Percentiles rank a stretch among this genome's conserved stretches.
Evolutionary conservation across 1,284 basidiomycete genomes (phyloP).

Genomic region (Quambalaria eucalypti): DNA sequence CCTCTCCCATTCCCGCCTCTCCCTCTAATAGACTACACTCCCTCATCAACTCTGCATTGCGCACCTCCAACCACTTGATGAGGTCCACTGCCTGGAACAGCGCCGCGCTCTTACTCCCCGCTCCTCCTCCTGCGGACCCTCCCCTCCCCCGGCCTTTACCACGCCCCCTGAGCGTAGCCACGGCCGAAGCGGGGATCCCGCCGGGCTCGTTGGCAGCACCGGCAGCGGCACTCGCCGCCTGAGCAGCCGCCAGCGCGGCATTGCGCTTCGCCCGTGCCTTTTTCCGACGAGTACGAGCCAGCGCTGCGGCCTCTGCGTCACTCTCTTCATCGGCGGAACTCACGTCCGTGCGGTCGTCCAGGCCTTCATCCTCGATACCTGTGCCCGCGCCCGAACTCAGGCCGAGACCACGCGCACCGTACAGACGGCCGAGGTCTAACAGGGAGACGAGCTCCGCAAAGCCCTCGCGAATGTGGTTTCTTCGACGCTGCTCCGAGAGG

Average conservation of each 20-base stretch:
- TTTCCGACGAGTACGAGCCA: background rate
- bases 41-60: slow-evolving; percentile 21
- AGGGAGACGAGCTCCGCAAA: slow-evolving; percentile 43
- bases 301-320: slow-evolving; percentile 10
- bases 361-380: slow-evolving; percentile 42
- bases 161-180: slow-evolving; percentile 13
- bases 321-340: slow-evolving; percentile 22
- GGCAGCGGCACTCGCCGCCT: background rate
- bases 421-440: slow-evolving; percentile 36
- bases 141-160: slow-evolving; percentile 42
- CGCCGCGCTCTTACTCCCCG: slow-evolving; percentile 41
- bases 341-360: slow-evolving; percentile 36
- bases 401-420: slow-evolving; percentile 41
- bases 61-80: slow-evolving; percentile 38
- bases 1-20: background rate
- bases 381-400: slow-evolving; percentile 40
- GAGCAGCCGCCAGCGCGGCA: background rate
- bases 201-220: background rate
- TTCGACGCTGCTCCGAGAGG: slow-evolving; percentile 38
- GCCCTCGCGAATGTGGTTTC: slow-evolving; percentile 43
- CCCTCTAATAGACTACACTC: slow-evolving; percentile 32
- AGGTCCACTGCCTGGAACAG: slow-evolving; percentile 45
- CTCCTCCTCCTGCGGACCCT: slow-evolving; percentile 40
- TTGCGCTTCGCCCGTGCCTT: slow-evolving; percentile 5
- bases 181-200: background rate